Evolutionary conservation across 805 yeast genomes (phyloP), one percentile per base, ranked within the genome.

Genomic region (Myxozyma kluyveri): DNA sequence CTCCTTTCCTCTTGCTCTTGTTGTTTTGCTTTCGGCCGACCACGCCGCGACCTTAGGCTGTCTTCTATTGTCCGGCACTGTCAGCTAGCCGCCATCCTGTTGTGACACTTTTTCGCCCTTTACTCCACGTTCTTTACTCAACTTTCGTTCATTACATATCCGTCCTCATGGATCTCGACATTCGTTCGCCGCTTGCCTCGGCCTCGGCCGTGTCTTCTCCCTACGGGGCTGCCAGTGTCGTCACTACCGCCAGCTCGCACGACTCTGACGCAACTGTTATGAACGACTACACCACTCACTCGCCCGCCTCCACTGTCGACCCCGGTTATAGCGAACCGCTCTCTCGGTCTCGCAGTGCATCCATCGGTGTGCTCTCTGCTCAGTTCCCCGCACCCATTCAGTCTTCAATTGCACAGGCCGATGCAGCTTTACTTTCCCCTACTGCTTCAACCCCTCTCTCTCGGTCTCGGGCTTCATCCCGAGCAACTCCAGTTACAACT

Each of bases 271-370:
- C 32, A 26, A 18, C 42, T 26, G 41, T 35, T n/a, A 24, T 42
- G 14, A 51, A 46, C 39, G 55, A 51, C 51, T 51, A 38, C 27
- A 51, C 51, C 18, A 51, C 55, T 21, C 55, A 47, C 32, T 51
- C 55, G 12, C 55, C 55, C n/a, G 47, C 44, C 12, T 51, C 55
- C 3, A 46, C 54, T 22, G 12, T 31, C 17, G 47, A 36, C 14
- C 14, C 35, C 35, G 14, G 35, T 14, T 10, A 14, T 14, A 31
- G 14, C 14, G 19, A 18, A 3, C 29, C 26, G 22, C 29, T 5
- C 10, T 21, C 17, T 10, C 31, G 24, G 27, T 45, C 48, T 33
- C 17, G 21, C 2, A 17, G 22, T 3, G 36, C 24, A 7, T 19
- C 37, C 3, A 19, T 6, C n/a, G 17, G 3, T 21, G 10, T 2